phyloP scores from a whole-genome alignment of 352 stramenopile species.

The Globisporangium apiculatum region DNA sequence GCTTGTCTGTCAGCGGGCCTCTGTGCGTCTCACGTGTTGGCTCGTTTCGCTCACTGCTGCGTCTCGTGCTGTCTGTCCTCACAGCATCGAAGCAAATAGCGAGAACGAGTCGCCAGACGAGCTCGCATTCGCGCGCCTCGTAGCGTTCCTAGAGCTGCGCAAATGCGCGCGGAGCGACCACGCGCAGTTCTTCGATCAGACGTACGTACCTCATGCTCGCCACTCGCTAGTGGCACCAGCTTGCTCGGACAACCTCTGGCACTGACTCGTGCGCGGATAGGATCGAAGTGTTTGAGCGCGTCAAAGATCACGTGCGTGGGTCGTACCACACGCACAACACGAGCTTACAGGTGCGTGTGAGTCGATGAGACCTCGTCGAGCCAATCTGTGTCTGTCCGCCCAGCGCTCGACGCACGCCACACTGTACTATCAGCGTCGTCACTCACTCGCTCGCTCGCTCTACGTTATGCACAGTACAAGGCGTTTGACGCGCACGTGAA shows the following conservation, averaged over 20 bases:
- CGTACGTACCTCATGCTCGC: constrained; percentile 15
- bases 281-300: constrained; percentile 41
- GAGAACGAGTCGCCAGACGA: constrained; percentile 11
- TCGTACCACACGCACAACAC: constrained; percentile 48
- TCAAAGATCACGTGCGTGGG: constrained; percentile 61
- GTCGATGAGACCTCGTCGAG: not conserved
- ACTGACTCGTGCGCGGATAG: not conserved
- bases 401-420: too few species aligned
- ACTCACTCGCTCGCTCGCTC: not conserved
- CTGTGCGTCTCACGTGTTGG: not conserved
- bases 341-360: constrained; percentile 23
- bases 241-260: too few species aligned
- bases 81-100: constrained; percentile 7
- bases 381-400: not conserved
- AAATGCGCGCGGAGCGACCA: constrained; percentile 35
- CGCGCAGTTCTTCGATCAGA: constrained; percentile 27
- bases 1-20: not conserved
- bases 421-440: not conserved
- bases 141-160: constrained; percentile 30
- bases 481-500: constrained; percentile 35
- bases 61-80: not conserved
- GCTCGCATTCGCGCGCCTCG: constrained; percentile 12
- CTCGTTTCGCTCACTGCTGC: too few species aligned
- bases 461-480: constrained; percentile 28
- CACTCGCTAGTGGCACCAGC: too few species aligned